Base-by-base conservation (phyloP, 192 early-diverging fungal genomes). In the Helicostylum pulchrum region DNA sequence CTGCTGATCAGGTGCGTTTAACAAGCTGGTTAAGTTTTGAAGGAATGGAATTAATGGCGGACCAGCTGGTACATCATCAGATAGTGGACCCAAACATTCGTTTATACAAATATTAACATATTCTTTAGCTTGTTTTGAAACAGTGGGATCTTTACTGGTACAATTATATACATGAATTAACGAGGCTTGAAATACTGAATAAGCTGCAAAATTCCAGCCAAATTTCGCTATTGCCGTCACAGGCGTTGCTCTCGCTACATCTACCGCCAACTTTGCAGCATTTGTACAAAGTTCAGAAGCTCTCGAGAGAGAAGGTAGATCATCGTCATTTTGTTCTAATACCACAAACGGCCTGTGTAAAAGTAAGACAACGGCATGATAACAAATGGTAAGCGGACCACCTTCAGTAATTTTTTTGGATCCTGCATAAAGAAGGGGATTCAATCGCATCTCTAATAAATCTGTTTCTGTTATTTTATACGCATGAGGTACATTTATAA, bases 341-440 rank as follows among this genome's bases (percentile, higher is more conserved):
- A 58, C 55, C 19, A 76, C 60, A 52, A 76, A 76, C 7, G 74
- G 74, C 20, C 74, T 69, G 36, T 71, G 59, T 1, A 76, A 31
- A 1, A 76, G 47, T 4, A 76, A 43, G 4, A 71, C 50, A 14
- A 76, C 61, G 3, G 74, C 69, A 48, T 71, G 62, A 52, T 65
- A 67, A 43, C 74, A 76, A 7, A 71, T 21, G 0, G 66, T 68
- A 11, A 74, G 31, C 2, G 58, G 62, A 6, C 72, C 72, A 26
- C 64, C 62, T n/a, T 51, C 21, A 20, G 21, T 14, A 8, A 65
- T 9, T 32, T 71, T 26, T 26, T 44, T 61, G 19, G 47, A 17
- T 17, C 42, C 51, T 11, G 19, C 10, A 12, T 52, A 44, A 34
- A 60, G 32, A 12, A 17, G 14, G 19, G 36, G 43, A 8, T 60